These are phyloP conservation scores for Caloboletus inedulis DNA, from an alignment of 1,284 basidiomycete genomes.

Conservation along the genomic window DNA sequence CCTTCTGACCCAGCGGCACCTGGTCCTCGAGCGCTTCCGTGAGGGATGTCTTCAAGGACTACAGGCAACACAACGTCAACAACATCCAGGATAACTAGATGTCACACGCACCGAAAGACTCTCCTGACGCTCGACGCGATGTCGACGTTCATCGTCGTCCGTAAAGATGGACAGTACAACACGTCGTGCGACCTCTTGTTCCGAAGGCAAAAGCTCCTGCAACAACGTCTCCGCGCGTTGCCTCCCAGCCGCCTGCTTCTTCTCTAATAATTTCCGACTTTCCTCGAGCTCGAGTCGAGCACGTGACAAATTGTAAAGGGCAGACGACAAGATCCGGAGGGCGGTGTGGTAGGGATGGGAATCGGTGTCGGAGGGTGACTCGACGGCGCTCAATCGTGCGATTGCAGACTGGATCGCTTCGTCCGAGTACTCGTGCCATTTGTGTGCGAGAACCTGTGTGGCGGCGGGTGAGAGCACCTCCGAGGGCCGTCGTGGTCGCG, in stretches of 20 bases:
- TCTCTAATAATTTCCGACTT: constrained; percentile 45
- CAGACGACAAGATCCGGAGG: constrained; percentile 65
- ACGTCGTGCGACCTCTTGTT: constrained; percentile 60
- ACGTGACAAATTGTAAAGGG: constrained; percentile 54
- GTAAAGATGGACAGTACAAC: constrained; percentile 66
- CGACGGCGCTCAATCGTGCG: constrained; percentile 40
- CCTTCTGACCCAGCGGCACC: constrained; percentile 39
- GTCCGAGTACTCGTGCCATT: constrained; percentile 72
- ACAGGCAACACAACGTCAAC: constrained; percentile 7
- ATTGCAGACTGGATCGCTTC: constrained; percentile 63
- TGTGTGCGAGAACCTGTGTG: constrained; percentile 53
- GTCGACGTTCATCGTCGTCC: constrained; percentile 54
- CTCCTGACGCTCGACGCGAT: constrained; percentile 50
- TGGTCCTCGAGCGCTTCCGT: constrained; percentile 70
- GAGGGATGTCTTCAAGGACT: constrained; percentile 69
- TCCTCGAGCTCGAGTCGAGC: constrained; percentile 62
- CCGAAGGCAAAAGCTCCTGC: constrained; percentile 54
- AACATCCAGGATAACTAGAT: constrained; percentile 8
- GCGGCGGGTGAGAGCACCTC: constrained; percentile 29
- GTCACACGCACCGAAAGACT: constrained; percentile 50
- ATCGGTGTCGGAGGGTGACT: constrained; percentile 45
- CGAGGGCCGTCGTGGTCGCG: constrained; percentile 20
- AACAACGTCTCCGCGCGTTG: constrained; percentile 51
- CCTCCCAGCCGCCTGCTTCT: constrained; percentile 54
- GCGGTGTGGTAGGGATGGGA: constrained; percentile 64